phyloP scores from a whole-genome alignment of 768 basidiomycete genomes.

The Sutorius australiensis region DNA sequence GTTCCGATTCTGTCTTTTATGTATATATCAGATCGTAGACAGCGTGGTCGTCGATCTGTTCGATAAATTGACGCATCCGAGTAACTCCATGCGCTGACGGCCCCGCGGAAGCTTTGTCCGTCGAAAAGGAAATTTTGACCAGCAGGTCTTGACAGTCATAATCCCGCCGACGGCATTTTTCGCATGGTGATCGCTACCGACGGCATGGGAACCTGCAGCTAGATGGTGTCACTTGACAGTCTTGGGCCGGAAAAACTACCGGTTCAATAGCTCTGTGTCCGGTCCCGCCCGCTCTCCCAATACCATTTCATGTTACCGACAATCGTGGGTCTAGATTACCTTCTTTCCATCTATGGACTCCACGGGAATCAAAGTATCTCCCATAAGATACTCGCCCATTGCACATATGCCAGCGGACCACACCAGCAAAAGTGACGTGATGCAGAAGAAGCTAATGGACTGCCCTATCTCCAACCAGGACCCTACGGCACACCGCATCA shows the following conservation, averaged over 20 bases:
- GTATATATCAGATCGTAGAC: background rate
- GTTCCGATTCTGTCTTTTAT: background rate
- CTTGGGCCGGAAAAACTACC: background rate
- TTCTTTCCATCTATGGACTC: slow-evolving; percentile 17
- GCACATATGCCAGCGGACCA: slow-evolving; percentile 79
- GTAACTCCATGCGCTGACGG: background rate
- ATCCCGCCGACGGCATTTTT: background rate
- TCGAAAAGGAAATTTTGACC: background rate
- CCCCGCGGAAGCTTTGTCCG: slow-evolving; percentile 1
- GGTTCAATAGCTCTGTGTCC: background rate
- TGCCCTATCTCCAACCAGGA: slow-evolving; percentile 91
- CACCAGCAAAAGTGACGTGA: slow-evolving; percentile 71
- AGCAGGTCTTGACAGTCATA: background rate
- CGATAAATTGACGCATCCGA: background rate
- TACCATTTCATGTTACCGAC: slow-evolving; percentile 15
- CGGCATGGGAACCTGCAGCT: background rate
- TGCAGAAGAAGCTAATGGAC: slow-evolving; percentile 84
- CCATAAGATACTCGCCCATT: slow-evolving; percentile 68
- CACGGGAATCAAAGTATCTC: slow-evolving; percentile 27
- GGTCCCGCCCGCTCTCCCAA: slow-evolving; percentile 3
- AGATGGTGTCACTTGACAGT: background rate
- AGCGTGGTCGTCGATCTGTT: background rate
- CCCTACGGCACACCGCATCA: slow-evolving; percentile 36
- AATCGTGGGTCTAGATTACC: slow-evolving; percentile 22
- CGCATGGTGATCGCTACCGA: background rate